phyloP scores from a whole-genome alignment of 345 rosid genomes.

The Psidium friedrichsthalianum region DNA sequence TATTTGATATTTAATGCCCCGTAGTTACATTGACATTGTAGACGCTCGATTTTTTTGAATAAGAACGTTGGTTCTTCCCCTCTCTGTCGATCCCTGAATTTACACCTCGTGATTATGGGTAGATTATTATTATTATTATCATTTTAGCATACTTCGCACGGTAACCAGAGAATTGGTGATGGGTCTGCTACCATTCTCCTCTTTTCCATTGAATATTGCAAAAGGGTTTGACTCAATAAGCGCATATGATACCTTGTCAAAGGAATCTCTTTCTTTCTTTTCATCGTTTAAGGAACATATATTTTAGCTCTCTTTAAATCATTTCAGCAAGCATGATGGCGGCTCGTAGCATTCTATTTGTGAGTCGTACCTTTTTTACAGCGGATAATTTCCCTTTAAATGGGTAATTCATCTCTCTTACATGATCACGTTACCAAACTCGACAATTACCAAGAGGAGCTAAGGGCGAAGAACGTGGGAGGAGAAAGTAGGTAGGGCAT shows the following conservation, averaged over 20 bases:
- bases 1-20: accelerated
- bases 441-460: background rate
- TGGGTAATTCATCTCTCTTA: background rate
- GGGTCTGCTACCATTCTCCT: background rate
- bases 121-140: background rate
- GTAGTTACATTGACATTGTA: accelerated
- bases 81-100: accelerated
- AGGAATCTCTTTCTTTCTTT: background rate
- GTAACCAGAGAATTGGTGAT: accelerated
- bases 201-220: background rate
- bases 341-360: background rate
- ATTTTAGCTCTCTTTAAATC: background rate
- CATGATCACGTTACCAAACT: background rate
- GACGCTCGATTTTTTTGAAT: background rate
- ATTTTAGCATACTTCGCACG: accelerated
- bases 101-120: accelerated
- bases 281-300: background rate
- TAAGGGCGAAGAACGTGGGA: background rate
- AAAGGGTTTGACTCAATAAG: background rate
- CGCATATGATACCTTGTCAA: accelerated
- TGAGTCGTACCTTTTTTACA: background rate
- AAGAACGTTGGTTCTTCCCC: background rate
- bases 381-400: accelerated
- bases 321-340: background rate
- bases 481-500: background rate